Evolutionary conservation across 148 eudicot species (phyloP).

Genomic region (Salicornia ramosissima): DNA sequence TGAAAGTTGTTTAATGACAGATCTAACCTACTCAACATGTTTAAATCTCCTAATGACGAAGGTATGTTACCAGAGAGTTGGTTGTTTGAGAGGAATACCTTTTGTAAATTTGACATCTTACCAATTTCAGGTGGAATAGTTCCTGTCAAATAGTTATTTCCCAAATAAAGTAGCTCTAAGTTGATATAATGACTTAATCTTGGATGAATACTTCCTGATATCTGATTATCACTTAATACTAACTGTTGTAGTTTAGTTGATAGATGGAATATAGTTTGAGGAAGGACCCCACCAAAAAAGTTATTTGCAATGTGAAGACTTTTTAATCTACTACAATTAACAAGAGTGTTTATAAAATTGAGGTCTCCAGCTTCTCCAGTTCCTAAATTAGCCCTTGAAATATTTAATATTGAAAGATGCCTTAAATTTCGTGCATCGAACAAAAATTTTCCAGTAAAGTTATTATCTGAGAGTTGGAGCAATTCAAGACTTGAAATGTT

Average conservation of each 20-base stretch:
- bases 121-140: slow-evolving; percentile 22
- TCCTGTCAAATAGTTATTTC: slow-evolving; percentile 15
- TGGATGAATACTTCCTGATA: slow-evolving; percentile 15
- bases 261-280: slow-evolving; percentile 13
- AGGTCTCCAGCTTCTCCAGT: slow-evolving; percentile 10
- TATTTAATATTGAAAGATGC: not conserved
- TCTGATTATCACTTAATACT: not conserved
- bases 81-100: slow-evolving; percentile 3
- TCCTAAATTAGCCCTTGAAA: not conserved
- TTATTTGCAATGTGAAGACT: not conserved
- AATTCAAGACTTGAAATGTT: slow-evolving; percentile 4
- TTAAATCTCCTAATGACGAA: not conserved
- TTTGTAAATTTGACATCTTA: not conserved
- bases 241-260: not conserved
- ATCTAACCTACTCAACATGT: not conserved
- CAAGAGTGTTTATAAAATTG: slow-evolving; percentile 9
- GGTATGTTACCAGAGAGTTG: slow-evolving; percentile 21
- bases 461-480: not conserved
- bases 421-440: slow-evolving; percentile 3
- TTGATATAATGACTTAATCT: not conserved
- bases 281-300: slow-evolving; percentile 20
- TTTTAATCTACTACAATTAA: slow-evolving; percentile 14
- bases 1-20: slow-evolving; percentile 1
- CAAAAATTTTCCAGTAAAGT: slow-evolving; percentile 12
- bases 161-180: not conserved